These are phyloP conservation scores for Candida vaughaniae DNA, from an alignment of 805 yeast genomes.

Conservation along the genomic window DNA sequence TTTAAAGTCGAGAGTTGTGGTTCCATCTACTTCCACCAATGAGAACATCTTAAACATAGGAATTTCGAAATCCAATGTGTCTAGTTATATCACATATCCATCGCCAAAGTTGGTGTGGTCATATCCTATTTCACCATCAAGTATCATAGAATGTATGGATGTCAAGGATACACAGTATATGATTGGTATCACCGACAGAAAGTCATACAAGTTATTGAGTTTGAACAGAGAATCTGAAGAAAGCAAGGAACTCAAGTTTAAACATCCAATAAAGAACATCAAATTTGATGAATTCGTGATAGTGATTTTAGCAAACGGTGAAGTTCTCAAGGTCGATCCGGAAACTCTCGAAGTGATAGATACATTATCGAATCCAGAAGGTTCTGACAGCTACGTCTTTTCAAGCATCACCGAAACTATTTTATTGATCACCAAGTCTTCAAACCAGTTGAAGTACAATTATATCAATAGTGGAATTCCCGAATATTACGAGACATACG, in stretches of 20 bases:
- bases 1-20: slow-evolving; percentile 22
- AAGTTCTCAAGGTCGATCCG: slow-evolving; percentile 2
- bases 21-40: slow-evolving; percentile 19
- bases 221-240: slow-evolving; percentile 18
- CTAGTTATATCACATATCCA: slow-evolving; percentile 52
- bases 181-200: slow-evolving; percentile 42
- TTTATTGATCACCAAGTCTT: slow-evolving; percentile 10
- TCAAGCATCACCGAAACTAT: slow-evolving; percentile 13
- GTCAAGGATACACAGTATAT: slow-evolving; percentile 21
- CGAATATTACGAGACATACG: slow-evolving; percentile 2
- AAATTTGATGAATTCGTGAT: slow-evolving; percentile 2
- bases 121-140: slow-evolving; percentile 49
- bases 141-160: slow-evolving; percentile 44
- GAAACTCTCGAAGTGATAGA: slow-evolving; percentile 5
- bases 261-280: slow-evolving; percentile 4
- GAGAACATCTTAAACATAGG: slow-evolving; percentile 46
- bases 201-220: slow-evolving; percentile 23
- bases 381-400: slow-evolving; percentile 5
- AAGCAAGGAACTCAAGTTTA: slow-evolving; percentile 4
- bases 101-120: slow-evolving; percentile 60
- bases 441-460: slow-evolving; percentile 19
- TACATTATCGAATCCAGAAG: not conserved
- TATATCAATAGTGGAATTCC: slow-evolving; percentile 20
- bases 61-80: slow-evolving; percentile 53
- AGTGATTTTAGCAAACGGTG: slow-evolving; percentile 6